Conservation (phyloP, 805 yeast genomes). For the Hagleromyces aurorensis region DNA sequence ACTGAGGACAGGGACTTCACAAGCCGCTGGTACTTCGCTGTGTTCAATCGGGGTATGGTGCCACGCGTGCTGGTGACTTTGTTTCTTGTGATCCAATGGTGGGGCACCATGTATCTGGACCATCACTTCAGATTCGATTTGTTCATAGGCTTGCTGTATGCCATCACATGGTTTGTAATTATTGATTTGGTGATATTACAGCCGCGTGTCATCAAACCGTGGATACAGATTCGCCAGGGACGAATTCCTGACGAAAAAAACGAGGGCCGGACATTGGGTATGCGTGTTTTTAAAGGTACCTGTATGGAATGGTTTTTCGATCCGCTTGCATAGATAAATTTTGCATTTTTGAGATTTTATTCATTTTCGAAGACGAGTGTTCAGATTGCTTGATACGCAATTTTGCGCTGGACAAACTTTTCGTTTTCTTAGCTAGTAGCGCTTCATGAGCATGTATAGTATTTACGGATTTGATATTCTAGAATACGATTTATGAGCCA, state of each 20-base stretch:
- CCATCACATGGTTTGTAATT: constrained; percentile 37
- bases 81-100: constrained; percentile 56
- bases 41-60: constrained; percentile 21
- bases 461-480: no score
- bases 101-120: constrained; percentile 67
- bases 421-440: no score
- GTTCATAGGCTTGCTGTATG: constrained; percentile 46
- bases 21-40: constrained; percentile 17
- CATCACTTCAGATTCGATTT: constrained; percentile 66
- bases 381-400: no score
- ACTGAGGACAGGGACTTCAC: constrained; percentile 9
- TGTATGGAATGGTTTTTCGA: constrained; percentile 46
- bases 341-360: no score
- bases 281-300: constrained; percentile 51
- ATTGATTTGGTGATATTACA: constrained; percentile 34
- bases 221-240: constrained; percentile 30
- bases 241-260: constrained; percentile 33
- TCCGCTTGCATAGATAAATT: constrained; percentile 41
- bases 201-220: constrained; percentile 28
- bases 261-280: constrained; percentile 50
- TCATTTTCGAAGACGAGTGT: no score
- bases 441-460: no score
- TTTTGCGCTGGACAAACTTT: no score
- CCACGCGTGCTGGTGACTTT: constrained; percentile 31
- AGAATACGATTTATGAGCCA: no score